phyloP scores from a whole-genome alignment of 2,329 filamentous ascomycete genomes.

The Trichoderma polysporum region DNA sequence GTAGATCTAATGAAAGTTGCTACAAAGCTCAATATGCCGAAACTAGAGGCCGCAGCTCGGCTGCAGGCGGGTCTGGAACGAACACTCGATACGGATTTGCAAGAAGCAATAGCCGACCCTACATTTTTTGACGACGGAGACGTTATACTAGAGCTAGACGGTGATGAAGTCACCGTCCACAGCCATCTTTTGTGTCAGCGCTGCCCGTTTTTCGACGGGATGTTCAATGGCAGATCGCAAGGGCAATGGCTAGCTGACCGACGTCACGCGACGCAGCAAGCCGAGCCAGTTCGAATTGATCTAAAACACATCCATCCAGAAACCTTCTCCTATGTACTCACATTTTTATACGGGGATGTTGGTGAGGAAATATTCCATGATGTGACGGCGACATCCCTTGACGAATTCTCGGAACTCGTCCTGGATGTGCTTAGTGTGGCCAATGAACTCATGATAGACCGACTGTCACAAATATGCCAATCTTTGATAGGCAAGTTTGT shows the following conservation, averaged over 20 bases:
- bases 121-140: constrained; percentile 78
- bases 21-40: constrained; percentile 65
- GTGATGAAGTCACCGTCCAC: constrained; percentile 70
- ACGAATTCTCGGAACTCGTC: constrained; percentile 85
- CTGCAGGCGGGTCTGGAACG: constrained; percentile 66
- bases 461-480: constrained; percentile 87
- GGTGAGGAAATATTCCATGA: constrained; percentile 80
- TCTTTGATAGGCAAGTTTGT: constrained; percentile 78
- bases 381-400: constrained; percentile 67
- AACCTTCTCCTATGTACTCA: constrained; percentile 76
- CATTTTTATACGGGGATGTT: constrained; percentile 79
- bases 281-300: constrained; percentile 65
- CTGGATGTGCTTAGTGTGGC: constrained; percentile 87
- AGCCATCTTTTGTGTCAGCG: constrained; percentile 76
- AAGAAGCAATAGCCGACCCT: constrained; percentile 64
- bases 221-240: constrained; percentile 84
- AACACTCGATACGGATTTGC: constrained; percentile 69
- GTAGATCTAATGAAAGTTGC: constrained; percentile 86
- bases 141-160: constrained; percentile 74
- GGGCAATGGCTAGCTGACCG: constrained; percentile 81
- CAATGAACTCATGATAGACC: constrained; percentile 93
- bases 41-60: constrained; percentile 74
- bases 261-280: constrained; percentile 43
- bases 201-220: constrained; percentile 87
- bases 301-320: constrained; percentile 73